phyloP scores from a whole-genome alignment of 768 basidiomycete species.

The Amylocystis lapponica region DNA sequence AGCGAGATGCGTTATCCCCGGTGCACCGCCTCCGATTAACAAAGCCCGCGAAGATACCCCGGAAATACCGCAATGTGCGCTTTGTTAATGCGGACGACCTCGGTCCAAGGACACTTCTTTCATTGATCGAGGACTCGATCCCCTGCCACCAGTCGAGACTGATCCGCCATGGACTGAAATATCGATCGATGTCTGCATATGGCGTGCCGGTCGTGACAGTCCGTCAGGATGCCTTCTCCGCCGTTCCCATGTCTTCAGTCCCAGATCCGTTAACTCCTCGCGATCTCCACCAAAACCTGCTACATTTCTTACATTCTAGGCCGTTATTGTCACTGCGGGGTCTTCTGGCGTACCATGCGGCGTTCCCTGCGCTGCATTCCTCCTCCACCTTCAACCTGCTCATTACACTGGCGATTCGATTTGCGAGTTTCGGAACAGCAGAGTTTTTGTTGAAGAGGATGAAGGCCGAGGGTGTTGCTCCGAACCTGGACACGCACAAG shows the following conservation, averaged over 20 bases:
- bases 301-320: conserved; percentile 11
- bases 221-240: neutral
- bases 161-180: conserved; percentile 23
- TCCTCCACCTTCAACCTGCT: conserved; percentile 41
- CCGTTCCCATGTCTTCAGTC: neutral
- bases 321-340: conserved; percentile 29
- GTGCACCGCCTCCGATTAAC: too few species aligned
- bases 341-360: conserved; percentile 46
- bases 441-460: conserved; percentile 42
- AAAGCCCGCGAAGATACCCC: too few species aligned
- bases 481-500: conserved; percentile 51
- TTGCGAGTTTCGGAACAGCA: conserved; percentile 42
- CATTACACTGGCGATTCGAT: conserved; percentile 44
- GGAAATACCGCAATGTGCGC: too few species aligned
- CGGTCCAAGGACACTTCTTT: neutral
- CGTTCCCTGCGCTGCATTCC: conserved; percentile 27
- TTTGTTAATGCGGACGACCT: conserved; percentile 6
- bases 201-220: conserved; percentile 2
- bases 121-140: conserved; percentile 1
- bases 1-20: too few species aligned
- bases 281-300: conserved; percentile 30
- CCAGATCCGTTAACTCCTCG: neutral
- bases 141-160: conserved; percentile 5
- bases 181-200: conserved; percentile 5
- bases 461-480: conserved; percentile 34